A percentile compares a stretch with the other conserved stretches of the same genome.
phyloP scores from a whole-genome alignment of 208 protist species.

The Willaertia magna region DNA sequence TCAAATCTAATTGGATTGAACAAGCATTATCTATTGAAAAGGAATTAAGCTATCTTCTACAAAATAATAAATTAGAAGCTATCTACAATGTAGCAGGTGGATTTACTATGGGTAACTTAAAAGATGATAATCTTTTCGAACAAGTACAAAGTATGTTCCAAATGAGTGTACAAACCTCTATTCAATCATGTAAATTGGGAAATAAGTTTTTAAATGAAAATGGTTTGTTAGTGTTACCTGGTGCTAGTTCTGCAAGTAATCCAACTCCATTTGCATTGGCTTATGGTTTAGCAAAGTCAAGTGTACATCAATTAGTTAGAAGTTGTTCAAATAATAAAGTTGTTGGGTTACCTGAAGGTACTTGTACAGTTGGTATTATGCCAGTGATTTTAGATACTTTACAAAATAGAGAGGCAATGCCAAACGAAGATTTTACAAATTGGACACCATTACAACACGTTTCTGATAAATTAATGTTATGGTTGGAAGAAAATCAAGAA shows the following conservation, averaged over 20 bases:
- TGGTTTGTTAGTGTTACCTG: constrained; percentile 51
- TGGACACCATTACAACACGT: constrained; percentile 46
- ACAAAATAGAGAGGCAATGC: constrained; percentile 47
- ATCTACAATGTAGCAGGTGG: constrained; percentile 61
- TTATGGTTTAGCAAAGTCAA: constrained; percentile 62
- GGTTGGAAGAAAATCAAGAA: constrained; percentile 5
- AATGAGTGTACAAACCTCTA: constrained; percentile 51
- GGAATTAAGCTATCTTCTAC: constrained; percentile 15
- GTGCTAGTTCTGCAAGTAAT: constrained; percentile 34
- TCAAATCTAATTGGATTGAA: background rate
- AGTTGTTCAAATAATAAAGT: constrained; percentile 37
- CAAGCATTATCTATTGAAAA: constrained; percentile 18
- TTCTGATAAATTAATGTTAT: constrained; percentile 34
- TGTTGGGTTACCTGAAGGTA: constrained; percentile 31
- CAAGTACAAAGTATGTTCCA: constrained; percentile 50
- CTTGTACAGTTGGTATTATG: constrained; percentile 46
- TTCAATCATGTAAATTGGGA: constrained; percentile 47
- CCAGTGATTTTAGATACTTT: constrained; percentile 53
- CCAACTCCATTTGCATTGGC: constrained; percentile 55
- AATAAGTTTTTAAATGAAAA: constrained; percentile 25
- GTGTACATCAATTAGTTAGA: constrained; percentile 56
- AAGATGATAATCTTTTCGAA: constrained; percentile 21
- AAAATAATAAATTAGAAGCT: constrained; percentile 33
- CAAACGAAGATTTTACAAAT: constrained; percentile 33
- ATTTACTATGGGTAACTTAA: constrained; percentile 44